Conservation (phyloP, 805 yeast species). For the Nakazawaea populi region DNA sequence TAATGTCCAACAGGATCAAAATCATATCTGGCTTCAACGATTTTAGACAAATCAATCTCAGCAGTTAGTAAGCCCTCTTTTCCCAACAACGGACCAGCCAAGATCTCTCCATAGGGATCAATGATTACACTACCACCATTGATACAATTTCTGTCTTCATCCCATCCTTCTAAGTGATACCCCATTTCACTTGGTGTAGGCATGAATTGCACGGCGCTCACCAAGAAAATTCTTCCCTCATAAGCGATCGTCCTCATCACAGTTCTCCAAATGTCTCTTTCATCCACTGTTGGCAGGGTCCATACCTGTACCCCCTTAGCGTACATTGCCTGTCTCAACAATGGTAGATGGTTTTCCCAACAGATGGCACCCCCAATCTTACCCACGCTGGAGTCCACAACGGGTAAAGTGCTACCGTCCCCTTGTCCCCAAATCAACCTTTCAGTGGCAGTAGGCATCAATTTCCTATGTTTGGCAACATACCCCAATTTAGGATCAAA, state of each 20-base stretch:
- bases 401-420: slow-evolving; percentile 38
- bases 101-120: slow-evolving; percentile 35
- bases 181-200: slow-evolving; percentile 21
- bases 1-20: slow-evolving; percentile 39
- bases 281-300: slow-evolving; percentile 41
- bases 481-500: slow-evolving; percentile 32
- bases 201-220: slow-evolving; percentile 35
- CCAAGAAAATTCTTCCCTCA: slow-evolving; percentile 34
- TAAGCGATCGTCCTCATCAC: slow-evolving; percentile 35
- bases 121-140: slow-evolving; percentile 36
- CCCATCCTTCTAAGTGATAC: slow-evolving; percentile 23
- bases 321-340: slow-evolving; percentile 34
- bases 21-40: slow-evolving; percentile 34
- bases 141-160: slow-evolving; percentile 25
- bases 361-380: slow-evolving; percentile 40
- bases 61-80: slow-evolving; percentile 34
- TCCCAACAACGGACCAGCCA: slow-evolving; percentile 37
- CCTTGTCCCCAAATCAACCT: slow-evolving; percentile 41
- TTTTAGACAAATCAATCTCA: slow-evolving; percentile 31
- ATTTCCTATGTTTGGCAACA: slow-evolving; percentile 36
- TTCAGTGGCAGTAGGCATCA: slow-evolving; percentile 39
- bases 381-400: slow-evolving; percentile 29
- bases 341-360: slow-evolving; percentile 41
- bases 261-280: slow-evolving; percentile 36
- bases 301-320: slow-evolving; percentile 36